Evolutionary conservation across 208 protist species (phyloP).

Genomic region (Trypanosoma rangeli): DNA sequence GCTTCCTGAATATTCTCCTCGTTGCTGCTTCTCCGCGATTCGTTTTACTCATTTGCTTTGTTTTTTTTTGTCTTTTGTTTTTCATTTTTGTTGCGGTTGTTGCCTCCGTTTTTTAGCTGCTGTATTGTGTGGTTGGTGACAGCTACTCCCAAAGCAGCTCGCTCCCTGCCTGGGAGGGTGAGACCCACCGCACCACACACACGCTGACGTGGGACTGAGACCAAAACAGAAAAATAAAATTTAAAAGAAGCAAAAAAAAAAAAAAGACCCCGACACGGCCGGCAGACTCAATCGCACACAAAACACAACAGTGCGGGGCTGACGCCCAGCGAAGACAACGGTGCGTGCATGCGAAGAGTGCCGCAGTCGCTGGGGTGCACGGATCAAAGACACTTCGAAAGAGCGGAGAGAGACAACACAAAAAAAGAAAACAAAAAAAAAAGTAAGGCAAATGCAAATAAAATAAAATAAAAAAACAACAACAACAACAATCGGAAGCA

Average conservation of each 20-base stretch:
- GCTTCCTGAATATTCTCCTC: background rate
- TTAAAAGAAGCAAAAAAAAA: background rate
- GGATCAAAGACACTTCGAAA: background rate
- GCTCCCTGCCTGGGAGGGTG: too few species aligned
- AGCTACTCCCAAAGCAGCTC: background rate
- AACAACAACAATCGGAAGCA: background rate
- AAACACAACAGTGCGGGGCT: background rate
- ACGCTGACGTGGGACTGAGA: too few species aligned
- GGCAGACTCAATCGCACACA: background rate
- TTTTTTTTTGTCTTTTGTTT: background rate
- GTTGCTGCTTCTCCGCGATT: background rate
- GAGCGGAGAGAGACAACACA: background rate
- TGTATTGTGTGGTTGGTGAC: too few species aligned
- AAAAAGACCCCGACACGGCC: too few species aligned
- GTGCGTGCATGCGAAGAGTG: too few species aligned
- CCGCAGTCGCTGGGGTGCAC: background rate
- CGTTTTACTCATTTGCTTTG: background rate
- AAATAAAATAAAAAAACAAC: slow-evolving; percentile 1
- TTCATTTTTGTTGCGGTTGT: too few species aligned
- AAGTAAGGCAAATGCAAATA: background rate
- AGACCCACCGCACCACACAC: too few species aligned
- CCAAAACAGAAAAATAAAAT: too few species aligned
- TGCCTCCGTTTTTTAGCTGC: too few species aligned
- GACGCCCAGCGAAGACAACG: too few species aligned
- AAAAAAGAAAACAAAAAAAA: background rate